phyloP scores from a whole-genome alignment of 2,329 filamentous ascomycete species.

The Stachybotrys chlorohalonatus region DNA sequence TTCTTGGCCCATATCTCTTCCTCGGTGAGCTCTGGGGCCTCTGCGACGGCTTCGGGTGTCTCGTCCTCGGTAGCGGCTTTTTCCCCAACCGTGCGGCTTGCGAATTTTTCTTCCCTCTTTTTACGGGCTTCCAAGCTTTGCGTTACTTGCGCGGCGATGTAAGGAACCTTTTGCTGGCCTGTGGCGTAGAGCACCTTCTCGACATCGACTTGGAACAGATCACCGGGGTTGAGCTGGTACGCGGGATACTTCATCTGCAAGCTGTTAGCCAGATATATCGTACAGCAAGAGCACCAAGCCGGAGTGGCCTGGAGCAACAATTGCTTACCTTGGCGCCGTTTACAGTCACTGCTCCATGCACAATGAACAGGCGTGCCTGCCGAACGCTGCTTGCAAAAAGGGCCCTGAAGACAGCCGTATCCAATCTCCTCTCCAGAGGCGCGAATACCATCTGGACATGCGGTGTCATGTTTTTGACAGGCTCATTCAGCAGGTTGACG shows the following conservation, averaged over 20 bases:
- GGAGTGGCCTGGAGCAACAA: neutral
- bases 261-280: conserved; percentile 5
- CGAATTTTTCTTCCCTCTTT: conserved; percentile 15
- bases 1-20: conserved; percentile 16
- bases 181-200: conserved; percentile 85
- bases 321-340: conserved; percentile 81
- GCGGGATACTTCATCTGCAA: conserved; percentile 79
- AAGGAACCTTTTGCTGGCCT: conserved; percentile 55
- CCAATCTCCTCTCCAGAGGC: conserved; percentile 80
- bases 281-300: neutral
- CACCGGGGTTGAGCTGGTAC: conserved; percentile 91
- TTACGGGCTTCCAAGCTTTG: conserved; percentile 16
- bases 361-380: conserved; percentile 88
- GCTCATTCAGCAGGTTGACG: conserved; percentile 23
- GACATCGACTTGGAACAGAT: conserved; percentile 93
- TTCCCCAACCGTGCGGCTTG: conserved; percentile 3
- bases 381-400: conserved; percentile 89
- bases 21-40: conserved; percentile 11
- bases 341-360: conserved; percentile 88
- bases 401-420: conserved; percentile 89
- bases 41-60: conserved; percentile 10
- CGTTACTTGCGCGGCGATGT: conserved; percentile 12
- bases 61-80: conserved; percentile 5
- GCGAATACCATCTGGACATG: conserved; percentile 97
- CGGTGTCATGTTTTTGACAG: conserved; percentile 51